Evolutionary conservation across 2,329 filamentous ascomycete species (phyloP), one percentile per base, ranked within the genome.

Genomic region (Calonectria henricotiae): DNA sequence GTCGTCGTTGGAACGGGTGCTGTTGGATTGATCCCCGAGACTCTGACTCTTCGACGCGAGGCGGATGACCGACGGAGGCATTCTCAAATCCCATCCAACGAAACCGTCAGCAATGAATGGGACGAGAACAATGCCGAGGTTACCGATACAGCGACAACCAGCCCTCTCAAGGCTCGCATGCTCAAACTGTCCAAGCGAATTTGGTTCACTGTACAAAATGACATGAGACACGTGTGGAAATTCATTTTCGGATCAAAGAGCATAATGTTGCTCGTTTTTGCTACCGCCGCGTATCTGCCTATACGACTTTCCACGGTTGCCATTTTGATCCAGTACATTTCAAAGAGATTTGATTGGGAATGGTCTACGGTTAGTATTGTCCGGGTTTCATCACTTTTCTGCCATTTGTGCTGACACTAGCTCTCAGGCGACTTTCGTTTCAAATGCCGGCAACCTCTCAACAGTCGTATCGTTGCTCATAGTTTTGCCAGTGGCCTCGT

Each of bases 321-420:
- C 27, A 81, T 82, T 25, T 69, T 88, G 6, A 74, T 89, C 2
- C 89, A 90, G 74, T 89, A 89, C 74, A 82, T 86, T 65, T 86
- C 85, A 1, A 86, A 85, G 58, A 83, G 87, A 6, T 90, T 88
- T 75, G 62, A 79, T 35, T 86, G 87, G 82, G 83, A 82, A 8
- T 86, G 86, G 84, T 83, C 82, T 46, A 80, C 80, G 65, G 83
- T 84, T 70, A 65, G 79, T 20, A 17, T 32, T 5, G 0, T 15
- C 1, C 17, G 4, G 4, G 8, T 13, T 13, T 12, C n/a, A 0
- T 4, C 2, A 27, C 5, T 8, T 7, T 60, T 25, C 20, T 20
- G 20, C 20, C 1, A 20, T n/a, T 8, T 27, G 51, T 69, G 11
- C 70, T 72, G 8, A 71, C 23, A 23, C 3, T 2, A 41, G 43